phyloP scores from a whole-genome alignment of 1,284 basidiomycete genomes.

The Trametes polyzona region DNA sequence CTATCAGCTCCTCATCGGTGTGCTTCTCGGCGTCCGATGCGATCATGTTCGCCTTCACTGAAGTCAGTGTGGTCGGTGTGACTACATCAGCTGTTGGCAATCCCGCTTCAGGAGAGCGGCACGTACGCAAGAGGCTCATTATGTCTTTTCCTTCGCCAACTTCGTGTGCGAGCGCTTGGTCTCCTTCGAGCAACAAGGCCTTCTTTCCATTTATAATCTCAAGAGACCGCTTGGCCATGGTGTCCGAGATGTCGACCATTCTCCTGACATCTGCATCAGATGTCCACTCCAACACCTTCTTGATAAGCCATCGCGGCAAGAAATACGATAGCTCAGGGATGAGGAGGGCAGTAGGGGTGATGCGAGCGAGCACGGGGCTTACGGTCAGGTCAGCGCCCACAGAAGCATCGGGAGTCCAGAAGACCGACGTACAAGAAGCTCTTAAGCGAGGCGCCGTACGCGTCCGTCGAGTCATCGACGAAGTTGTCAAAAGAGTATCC shows the following conservation, averaged over 20 bases:
- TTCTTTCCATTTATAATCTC: conserved; percentile 48
- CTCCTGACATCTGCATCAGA: not conserved
- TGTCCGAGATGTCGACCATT: conserved; percentile 36
- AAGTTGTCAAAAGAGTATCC: conserved; percentile 45
- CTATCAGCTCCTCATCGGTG: conserved; percentile 31
- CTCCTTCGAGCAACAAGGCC: conserved; percentile 29
- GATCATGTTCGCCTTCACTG: conserved; percentile 31
- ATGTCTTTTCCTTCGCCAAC: conserved; percentile 46
- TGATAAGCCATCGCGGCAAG: not conserved
- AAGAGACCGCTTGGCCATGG: conserved; percentile 41
- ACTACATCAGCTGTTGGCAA: not conserved
- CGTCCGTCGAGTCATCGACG: conserved; percentile 29
- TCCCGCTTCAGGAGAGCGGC: not conserved
- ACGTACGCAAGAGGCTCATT: conserved; percentile 45
- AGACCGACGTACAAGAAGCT: conserved; percentile 20
- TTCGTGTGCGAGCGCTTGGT: conserved; percentile 23
- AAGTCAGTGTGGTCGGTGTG: not conserved
- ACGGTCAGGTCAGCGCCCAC: not conserved
- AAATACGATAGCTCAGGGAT: conserved; percentile 9
- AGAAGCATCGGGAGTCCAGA: not conserved
- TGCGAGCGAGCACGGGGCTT: not conserved
- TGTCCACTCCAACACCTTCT: conserved; percentile 1
- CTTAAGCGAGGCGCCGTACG: conserved; percentile 33
- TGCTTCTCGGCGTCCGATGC: conserved; percentile 29
- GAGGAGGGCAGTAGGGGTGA: not conserved